Percentiles rank a stretch among this genome's conserved stretches.
Conservation (phyloP, 805 yeast species). For the Teunomyces funiuensis region DNA sequence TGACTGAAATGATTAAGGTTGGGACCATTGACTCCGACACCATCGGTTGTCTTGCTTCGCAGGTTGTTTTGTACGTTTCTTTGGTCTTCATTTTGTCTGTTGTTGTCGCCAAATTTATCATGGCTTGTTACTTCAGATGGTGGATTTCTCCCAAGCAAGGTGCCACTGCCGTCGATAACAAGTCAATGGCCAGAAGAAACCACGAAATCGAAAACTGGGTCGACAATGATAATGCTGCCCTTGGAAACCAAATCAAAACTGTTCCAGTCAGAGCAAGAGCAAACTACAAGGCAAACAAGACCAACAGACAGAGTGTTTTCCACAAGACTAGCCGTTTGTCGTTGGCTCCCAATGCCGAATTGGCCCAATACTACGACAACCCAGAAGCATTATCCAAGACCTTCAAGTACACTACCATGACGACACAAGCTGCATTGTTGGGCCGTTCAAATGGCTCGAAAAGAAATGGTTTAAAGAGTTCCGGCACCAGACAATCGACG, state of each 20-base stretch:
- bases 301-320: conserved; percentile 44
- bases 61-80: conserved; percentile 77
- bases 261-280: conserved; percentile 57
- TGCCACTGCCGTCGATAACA: conserved; percentile 59
- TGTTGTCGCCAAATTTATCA: conserved; percentile 70
- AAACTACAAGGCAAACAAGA: conserved; percentile 35
- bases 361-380: conserved; percentile 36
- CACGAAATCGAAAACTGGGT: conserved; percentile 84
- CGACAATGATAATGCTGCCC: conserved; percentile 46
- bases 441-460: conserved; percentile 13
- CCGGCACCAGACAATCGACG: conserved; percentile 27
- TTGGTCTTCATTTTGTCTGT: conserved; percentile 82
- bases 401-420: conserved; percentile 60
- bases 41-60: conserved; percentile 91
- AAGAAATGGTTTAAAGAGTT: conserved; percentile 13
- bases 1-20: conserved; percentile 81
- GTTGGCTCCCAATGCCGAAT: conserved; percentile 39
- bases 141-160: conserved; percentile 71
- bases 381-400: conserved; percentile 33
- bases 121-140: conserved; percentile 93
- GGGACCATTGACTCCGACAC: conserved; percentile 88
- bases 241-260: conserved; percentile 48
- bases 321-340: conserved; percentile 30
- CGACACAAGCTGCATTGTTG: conserved; percentile 54
- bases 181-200: conserved; percentile 61